Evolutionary conservation across 805 yeast species (phyloP).

Genomic region (Barnettozyma californica): DNA sequence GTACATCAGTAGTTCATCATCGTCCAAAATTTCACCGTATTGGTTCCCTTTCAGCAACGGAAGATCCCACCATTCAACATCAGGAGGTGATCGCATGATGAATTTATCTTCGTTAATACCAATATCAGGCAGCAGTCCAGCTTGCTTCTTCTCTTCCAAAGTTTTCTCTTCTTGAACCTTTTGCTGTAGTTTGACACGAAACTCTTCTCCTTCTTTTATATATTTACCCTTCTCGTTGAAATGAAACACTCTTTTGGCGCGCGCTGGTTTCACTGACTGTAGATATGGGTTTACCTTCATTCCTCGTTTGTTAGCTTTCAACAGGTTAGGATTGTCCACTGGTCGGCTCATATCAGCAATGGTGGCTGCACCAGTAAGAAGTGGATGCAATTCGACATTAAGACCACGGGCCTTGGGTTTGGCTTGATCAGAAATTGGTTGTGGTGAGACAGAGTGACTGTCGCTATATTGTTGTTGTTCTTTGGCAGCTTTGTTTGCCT

Average conservation of each 20-base stretch:
- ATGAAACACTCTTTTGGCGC: constrained; percentile 35
- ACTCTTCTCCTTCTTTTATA: constrained; percentile 36
- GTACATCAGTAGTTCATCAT: constrained; percentile 52
- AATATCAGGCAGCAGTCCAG: constrained; percentile 43
- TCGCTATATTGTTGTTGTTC: background rate
- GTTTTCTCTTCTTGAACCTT: constrained; percentile 30
- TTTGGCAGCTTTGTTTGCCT: constrained; percentile 5
- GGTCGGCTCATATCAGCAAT: constrained; percentile 3
- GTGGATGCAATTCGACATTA: constrained; percentile 27
- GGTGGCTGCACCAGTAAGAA: constrained; percentile 20
- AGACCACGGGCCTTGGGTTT: constrained; percentile 16
- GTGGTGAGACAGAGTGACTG: background rate
- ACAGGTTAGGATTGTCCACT: constrained; percentile 22
- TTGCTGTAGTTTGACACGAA: constrained; percentile 29
- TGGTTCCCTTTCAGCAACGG: constrained; percentile 39
- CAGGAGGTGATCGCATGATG: constrained; percentile 48
- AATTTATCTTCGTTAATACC: constrained; percentile 52
- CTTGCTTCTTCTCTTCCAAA: constrained; percentile 34
- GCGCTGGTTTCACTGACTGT: constrained; percentile 7
- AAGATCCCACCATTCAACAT: constrained; percentile 87
- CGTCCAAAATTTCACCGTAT: constrained; percentile 20
- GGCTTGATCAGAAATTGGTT: background rate
- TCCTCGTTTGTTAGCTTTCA: constrained; percentile 21
- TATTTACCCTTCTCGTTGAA: constrained; percentile 64
- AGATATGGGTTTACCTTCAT: constrained; percentile 33